phyloP scores from a whole-genome alignment of 306 rosid genomes.

The Vicia faba region DNA sequence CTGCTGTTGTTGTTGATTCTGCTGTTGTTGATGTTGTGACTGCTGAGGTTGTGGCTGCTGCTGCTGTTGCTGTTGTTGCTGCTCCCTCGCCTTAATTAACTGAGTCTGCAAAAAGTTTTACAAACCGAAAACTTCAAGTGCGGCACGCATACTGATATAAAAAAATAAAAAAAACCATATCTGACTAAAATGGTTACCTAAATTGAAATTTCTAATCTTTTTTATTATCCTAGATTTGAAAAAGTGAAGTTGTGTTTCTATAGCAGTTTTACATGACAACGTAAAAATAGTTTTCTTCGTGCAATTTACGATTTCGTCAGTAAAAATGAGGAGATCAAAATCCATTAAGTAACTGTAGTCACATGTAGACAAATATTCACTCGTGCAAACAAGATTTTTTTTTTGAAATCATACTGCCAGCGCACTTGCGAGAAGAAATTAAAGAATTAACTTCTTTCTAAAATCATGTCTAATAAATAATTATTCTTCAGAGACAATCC shows the following conservation, averaged over 20 bases:
- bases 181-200: too few relatives aligned
- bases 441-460: not conserved
- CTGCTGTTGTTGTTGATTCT: constrained; percentile 61
- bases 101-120: constrained; percentile 69
- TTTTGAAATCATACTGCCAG: constrained; percentile 17
- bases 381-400: constrained; percentile 4
- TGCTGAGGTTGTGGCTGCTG: constrained; percentile 79
- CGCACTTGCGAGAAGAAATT: constrained; percentile 2
- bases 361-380: constrained; percentile 9
- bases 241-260: constrained; percentile 10
- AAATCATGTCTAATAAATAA: not conserved
- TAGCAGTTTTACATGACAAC: constrained; percentile 5
- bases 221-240: not conserved
- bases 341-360: not conserved
- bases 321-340: constrained; percentile 13
- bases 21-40: constrained; percentile 56
- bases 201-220: not conserved
- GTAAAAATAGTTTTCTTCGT: not conserved
- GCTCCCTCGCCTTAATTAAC: constrained; percentile 83
- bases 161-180: too few relatives aligned
- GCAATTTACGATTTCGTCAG: not conserved
- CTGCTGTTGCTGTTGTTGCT: constrained; percentile 74
- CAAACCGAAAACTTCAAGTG: constrained; percentile 40
- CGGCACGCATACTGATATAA: too few relatives aligned
- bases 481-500: constrained; percentile 15